A percentile compares a stretch with the other conserved stretches of the same genome.
phyloP scores from a whole-genome alignment of 306 rosid genomes.

The Vigna radiata region DNA sequence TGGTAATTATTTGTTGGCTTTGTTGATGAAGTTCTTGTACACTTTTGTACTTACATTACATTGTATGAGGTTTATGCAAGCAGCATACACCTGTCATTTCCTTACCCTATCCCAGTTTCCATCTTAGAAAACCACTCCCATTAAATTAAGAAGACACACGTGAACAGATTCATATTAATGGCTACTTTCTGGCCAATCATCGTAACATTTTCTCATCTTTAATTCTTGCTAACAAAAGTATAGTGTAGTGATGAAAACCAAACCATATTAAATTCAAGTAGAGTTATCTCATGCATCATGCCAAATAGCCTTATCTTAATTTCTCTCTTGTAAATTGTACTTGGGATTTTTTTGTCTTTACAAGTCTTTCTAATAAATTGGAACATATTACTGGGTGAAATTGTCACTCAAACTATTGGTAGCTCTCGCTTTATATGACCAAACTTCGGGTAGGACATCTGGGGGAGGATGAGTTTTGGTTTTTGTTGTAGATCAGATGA shows the following conservation, averaged over 20 bases:
- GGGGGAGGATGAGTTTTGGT: not conserved
- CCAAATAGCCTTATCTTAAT: not conserved
- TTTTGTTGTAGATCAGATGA: conserved; percentile 8
- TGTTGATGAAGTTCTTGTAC: conserved; percentile 15
- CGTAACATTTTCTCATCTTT: not conserved
- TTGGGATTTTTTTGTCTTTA: not conserved
- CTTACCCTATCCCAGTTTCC: conserved; percentile 5
- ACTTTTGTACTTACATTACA: conserved; percentile 8
- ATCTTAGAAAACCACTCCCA: conserved; percentile 3
- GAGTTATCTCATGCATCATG: not conserved
- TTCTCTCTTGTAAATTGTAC: conserved; percentile 7
- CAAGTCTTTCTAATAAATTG: not conserved
- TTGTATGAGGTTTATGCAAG: conserved; percentile 11
- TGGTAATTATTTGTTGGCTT: conserved; percentile 3
- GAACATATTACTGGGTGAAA: not conserved
- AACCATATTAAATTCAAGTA: not conserved
- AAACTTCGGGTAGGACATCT: not conserved
- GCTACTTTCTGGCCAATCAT: not conserved
- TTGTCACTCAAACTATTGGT: not conserved
- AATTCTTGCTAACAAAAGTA: conserved; percentile 9
- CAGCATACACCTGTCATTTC: not conserved
- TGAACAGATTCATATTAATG: not conserved
- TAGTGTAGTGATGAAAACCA: not conserved
- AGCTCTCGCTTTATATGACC: not conserved
- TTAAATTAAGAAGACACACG: not conserved